Evolutionary conservation across 1,284 basidiomycete genomes (phyloP).

Genomic region (Xerocomus nothofagi): DNA sequence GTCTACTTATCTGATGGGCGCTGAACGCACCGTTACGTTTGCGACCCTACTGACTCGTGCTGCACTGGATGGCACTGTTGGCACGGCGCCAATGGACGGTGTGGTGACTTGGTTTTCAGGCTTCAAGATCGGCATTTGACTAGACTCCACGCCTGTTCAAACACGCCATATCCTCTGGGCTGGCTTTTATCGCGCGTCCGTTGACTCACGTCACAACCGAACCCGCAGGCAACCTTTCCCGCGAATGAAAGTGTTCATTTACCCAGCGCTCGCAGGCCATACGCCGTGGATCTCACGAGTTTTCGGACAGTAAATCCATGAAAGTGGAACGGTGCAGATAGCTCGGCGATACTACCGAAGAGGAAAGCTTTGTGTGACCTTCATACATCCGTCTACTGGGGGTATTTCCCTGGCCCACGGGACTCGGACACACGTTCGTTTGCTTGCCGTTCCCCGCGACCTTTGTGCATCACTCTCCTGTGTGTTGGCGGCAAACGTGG

Average conservation of each 20-base stretch:
- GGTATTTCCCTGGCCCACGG: constrained; percentile 5
- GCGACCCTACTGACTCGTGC: constrained; percentile 1
- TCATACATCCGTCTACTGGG: not conserved
- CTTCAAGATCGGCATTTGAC: constrained; percentile 1
- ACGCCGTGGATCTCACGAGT: constrained; percentile 19
- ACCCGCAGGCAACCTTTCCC: not conserved
- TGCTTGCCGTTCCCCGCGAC: constrained; percentile 4
- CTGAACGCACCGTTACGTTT: constrained; percentile 16
- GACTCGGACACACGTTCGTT: constrained; percentile 8
- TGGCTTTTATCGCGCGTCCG: not conserved
- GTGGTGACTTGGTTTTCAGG: not conserved
- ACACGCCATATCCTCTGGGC: not conserved
- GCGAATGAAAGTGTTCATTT: not conserved
- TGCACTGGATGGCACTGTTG: constrained; percentile 12
- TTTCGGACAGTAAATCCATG: constrained; percentile 21
- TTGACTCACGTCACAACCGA: not conserved
- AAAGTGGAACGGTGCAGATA: constrained; percentile 17
- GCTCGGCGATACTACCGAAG: constrained; percentile 23
- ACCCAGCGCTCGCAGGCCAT: constrained; percentile 4
- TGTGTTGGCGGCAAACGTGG: not conserved
- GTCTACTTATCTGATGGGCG: constrained; percentile 11
- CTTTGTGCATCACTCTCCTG: not conserved
- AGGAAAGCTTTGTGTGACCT: constrained; percentile 9
- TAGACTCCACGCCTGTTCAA: not conserved
- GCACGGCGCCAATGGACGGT: not conserved